These are phyloP conservation scores for Rhytidhysteron rufulum DNA, from an alignment of 2,329 filamentous ascomycete genomes.

Conservation along the genomic window DNA sequence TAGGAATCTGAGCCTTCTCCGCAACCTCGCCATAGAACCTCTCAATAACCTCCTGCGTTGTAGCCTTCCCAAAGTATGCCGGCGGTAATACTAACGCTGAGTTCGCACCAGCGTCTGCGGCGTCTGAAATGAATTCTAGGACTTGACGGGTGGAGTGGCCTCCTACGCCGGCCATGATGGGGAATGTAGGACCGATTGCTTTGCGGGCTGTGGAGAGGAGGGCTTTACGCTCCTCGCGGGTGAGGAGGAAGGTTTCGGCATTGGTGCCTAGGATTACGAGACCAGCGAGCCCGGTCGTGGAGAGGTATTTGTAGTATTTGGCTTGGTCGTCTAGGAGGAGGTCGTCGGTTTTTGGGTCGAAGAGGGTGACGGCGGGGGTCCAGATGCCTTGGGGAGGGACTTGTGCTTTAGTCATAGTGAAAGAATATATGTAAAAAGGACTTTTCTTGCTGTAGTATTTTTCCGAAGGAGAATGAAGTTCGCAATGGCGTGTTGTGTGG, in stretches of 20 bases:
- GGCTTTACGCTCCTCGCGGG: conserved; percentile 34
- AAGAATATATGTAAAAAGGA: too few species aligned
- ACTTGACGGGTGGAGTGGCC: conserved; percentile 40
- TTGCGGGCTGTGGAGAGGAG: conserved; percentile 35
- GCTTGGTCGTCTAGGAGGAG: conserved; percentile 36
- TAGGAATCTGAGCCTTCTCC: conserved; percentile 54
- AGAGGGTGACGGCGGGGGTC: conserved; percentile 40
- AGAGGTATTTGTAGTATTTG: conserved; percentile 40
- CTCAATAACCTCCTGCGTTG: conserved; percentile 37
- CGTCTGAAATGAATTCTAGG: conserved; percentile 36
- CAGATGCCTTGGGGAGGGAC: conserved; percentile 18
- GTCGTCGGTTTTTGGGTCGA: conserved; percentile 33
- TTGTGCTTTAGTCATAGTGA: too few species aligned
- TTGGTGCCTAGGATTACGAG: conserved; percentile 41
- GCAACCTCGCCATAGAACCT: conserved; percentile 48
- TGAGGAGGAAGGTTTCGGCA: conserved; percentile 42
- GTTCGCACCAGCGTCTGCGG: conserved; percentile 35
- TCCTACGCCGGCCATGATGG: conserved; percentile 39
- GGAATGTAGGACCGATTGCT: conserved; percentile 35
- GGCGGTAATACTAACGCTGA: conserved; percentile 40
- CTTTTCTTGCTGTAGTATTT: too few species aligned
- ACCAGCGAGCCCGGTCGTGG: conserved; percentile 37
- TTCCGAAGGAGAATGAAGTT: too few species aligned
- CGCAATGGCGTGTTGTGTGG: too few species aligned
- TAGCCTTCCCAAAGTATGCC: conserved; percentile 41